Evolutionary conservation across 345 rosid species (phyloP), one percentile per base, ranked within the genome.

Genomic region (Citrus sp.): DNA sequence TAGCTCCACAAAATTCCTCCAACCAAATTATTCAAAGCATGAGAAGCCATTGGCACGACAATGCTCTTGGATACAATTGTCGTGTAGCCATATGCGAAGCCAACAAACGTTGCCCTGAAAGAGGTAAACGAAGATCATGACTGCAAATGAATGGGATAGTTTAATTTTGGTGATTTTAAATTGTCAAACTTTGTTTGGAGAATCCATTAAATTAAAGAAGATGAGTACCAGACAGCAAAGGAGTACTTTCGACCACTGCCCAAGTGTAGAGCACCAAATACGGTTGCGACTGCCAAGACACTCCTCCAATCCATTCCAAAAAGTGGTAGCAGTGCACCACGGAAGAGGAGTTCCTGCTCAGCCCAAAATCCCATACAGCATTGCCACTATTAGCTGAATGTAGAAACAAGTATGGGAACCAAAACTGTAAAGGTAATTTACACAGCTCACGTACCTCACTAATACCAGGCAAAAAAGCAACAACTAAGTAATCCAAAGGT

Each of bases 231-330:
- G 74, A 89, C 49, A 37, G 95, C 96, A 62, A 92, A 95, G 59
- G 99, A 95, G 79, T 86, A 93, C 82, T 93, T 95, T 68, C 96
- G 90, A 59, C 98, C 94, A 28, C 86, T 87, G 14, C 99, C 97
- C 42, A 93, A 80, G 86, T 95, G 99, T 27, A 93, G 85, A 78
- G 86, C 83, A 66, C 99, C 98, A 37, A 93, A 96, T 73, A 96
- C 28, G 58, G 84, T 42, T 60, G 95, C 92, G 62, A 89, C 90
- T 3, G 56, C 80, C 28, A 89, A 62, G 62, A 90, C 88, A 80
- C 97, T 86, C 25, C 49, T 83, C 94, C 88, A 91, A 78, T 92
- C 87, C 74, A 84, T 85, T 80, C 99, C 98, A 0, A 89, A 77
- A 58, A 92, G 77, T 4, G 98, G 98, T 63, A 91, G 85, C 69